Evolutionary conservation across 257 asterid species (phyloP).

Genomic region (Jacaranda mimosifolia): DNA sequence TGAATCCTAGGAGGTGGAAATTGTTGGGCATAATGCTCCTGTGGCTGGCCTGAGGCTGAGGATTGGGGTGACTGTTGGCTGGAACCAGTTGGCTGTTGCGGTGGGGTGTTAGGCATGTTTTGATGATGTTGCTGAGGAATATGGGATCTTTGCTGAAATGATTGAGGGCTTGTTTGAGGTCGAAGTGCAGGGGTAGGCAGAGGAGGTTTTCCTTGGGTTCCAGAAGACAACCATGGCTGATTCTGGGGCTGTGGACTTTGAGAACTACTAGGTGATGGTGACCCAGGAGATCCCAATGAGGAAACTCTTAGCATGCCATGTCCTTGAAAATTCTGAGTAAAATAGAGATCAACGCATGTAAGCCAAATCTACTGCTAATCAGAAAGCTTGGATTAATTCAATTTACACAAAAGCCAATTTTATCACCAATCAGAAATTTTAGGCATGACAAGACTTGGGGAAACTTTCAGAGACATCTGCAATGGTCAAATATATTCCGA

Average conservation of each 20-base stretch:
- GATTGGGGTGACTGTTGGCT: slow-evolving; percentile 61
- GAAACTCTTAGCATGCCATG: slow-evolving; percentile 76
- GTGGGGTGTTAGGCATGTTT: slow-evolving; percentile 51
- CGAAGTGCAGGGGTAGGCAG: slow-evolving; percentile 69
- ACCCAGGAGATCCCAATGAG: slow-evolving; percentile 64
- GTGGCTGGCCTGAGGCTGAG: slow-evolving; percentile 58
- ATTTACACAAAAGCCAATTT: background rate
- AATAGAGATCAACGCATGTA: slow-evolving; percentile 16
- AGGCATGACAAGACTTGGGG: slow-evolving; percentile 1
- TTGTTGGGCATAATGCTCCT: slow-evolving; percentile 68
- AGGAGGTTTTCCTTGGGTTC: slow-evolving; percentile 80
- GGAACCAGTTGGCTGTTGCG: slow-evolving; percentile 57
- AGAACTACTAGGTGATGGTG: slow-evolving; percentile 62
- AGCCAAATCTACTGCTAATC: slow-evolving; percentile 11
- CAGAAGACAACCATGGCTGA: slow-evolving; percentile 88
- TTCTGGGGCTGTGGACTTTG: slow-evolving; percentile 67
- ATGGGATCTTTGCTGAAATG: slow-evolving; percentile 74
- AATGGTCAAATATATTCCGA: background rate
- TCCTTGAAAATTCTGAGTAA: slow-evolving; percentile 74
- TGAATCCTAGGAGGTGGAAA: slow-evolving; percentile 66
- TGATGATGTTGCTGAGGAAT: slow-evolving; percentile 67
- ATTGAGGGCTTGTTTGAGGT: slow-evolving; percentile 68
- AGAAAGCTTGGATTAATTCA: slow-evolving; percentile 25
- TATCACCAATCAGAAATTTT: slow-evolving; percentile 10
- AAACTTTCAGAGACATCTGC: slow-evolving; percentile 25